Conservation (phyloP, 2,329 filamentous ascomycete genomes). For the Botryotinia calthae region DNA sequence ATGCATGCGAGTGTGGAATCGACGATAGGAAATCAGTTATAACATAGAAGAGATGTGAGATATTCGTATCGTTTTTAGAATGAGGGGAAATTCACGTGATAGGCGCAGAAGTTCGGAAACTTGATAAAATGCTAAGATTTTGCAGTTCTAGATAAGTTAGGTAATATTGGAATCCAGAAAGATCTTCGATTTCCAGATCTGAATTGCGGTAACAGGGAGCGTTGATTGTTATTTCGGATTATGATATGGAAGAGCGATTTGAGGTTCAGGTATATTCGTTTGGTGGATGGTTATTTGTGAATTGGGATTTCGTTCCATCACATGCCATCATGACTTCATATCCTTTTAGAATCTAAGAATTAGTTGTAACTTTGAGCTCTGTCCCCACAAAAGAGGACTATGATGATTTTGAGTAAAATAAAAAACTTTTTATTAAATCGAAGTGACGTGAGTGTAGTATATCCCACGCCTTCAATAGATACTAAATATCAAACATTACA, state of each 20-base stretch:
- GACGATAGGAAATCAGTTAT: too few species aligned
- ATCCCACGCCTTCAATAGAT: background rate
- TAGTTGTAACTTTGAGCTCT: background rate
- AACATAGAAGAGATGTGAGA: too few species aligned
- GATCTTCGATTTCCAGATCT: background rate
- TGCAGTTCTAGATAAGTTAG: too few species aligned
- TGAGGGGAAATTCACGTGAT: background rate
- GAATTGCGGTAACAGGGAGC: background rate
- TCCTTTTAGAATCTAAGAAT: accelerated
- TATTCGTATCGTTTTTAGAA: background rate
- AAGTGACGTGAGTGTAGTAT: background rate
- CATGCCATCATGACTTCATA: background rate
- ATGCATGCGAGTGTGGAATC: too few species aligned
- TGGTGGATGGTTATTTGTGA: accelerated
- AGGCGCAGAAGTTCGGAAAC: background rate
- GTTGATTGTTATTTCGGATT: background rate
- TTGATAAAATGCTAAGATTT: background rate
- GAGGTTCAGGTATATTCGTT: background rate
- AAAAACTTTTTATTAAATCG: background rate
- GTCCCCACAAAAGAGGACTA: background rate
- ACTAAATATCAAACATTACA: background rate
- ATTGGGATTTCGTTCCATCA: background rate
- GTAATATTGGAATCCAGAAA: background rate
- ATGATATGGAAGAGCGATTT: background rate
- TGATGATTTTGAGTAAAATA: background rate